Percentiles rank a stretch among this genome's conserved stretches.
These are phyloP conservation scores for Parsonsia alboflavescens DNA, from an alignment of 257 asterid genomes.

Conservation along the genomic window DNA sequence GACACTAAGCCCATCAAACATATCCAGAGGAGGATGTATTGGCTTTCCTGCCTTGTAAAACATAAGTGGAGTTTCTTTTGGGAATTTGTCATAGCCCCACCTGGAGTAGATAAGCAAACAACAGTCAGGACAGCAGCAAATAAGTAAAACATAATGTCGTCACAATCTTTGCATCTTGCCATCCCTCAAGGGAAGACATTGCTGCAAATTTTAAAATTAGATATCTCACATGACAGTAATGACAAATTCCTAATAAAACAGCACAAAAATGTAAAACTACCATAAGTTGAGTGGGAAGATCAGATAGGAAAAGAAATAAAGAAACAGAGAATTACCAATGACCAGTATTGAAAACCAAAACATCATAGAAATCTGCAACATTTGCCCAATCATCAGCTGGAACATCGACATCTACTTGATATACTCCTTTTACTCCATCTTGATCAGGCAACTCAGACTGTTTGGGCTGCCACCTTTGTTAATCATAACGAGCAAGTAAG, in stretches of 20 bases:
- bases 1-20: conserved; percentile 58
- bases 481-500: conserved; percentile 63
- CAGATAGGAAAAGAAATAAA: conserved; percentile 1
- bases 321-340: conserved; percentile 63
- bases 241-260: neutral
- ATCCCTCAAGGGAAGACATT: neutral
- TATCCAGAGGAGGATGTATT: conserved; percentile 60
- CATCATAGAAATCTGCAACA: conserved; percentile 66
- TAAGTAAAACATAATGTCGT: neutral
- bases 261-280: neutral
- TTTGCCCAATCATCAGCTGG: conserved; percentile 86
- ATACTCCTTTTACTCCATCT: conserved; percentile 55
- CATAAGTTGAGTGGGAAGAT: neutral
- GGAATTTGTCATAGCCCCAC: conserved; percentile 94
- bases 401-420: conserved; percentile 78
- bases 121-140: neutral
- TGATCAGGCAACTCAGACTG: conserved; percentile 35
- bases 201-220: neutral
- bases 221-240: conserved; percentile 1
- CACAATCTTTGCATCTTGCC: neutral
- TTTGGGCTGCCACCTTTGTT: conserved; percentile 75
- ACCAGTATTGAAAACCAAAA: conserved; percentile 87
- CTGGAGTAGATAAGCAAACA: conserved; percentile 33
- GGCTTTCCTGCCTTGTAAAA: conserved; percentile 75
- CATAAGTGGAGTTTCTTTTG: conserved; percentile 75